Base-by-base conservation (phyloP, 768 basidiomycete genomes). In the Xerocomellus dryophilus region DNA sequence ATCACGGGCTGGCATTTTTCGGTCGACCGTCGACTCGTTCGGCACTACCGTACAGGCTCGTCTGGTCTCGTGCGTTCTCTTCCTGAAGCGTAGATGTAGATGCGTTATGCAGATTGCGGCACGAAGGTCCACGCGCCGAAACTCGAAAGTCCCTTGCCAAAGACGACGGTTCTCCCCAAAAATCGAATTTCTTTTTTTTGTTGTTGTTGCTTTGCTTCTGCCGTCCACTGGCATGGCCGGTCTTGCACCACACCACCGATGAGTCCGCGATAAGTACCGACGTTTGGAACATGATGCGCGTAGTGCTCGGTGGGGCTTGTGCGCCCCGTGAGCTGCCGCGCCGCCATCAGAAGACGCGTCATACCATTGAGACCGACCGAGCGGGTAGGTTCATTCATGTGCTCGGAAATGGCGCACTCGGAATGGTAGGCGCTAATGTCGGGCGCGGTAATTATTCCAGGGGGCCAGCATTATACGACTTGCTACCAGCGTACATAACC, bases 371-470 rank as follows among this genome's bases (percentile, higher is more conserved):
- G 12, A 7, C 35, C 25, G 31, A 56, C 32, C 18, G 8, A 41
- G 32, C 17, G 44, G 39, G 18, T 49, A 10, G 7, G 14, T 51
- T 47, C 44, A 10, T 42, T 15, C 32, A 25, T 25, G 23, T 25
- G 23, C 34, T 10, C 29, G 45, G 46, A 36, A 38, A 57, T 38
- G 31, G 41, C 7, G 2, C 55, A 1, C 53, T 39, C 36, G 25
- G 45, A 44, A 58, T 29, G 56, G 27, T 15, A 43, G 17, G n/a
- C 25, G 23, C n/a, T 10, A 10, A 39, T 34, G 56, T 27, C 35
- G 15, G 11, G 3, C 18, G 31, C 47, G 56, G 56, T 44, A 36
- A 57, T 57, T 58, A 53, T 53, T 53, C n/a, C 21, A 32, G 27
- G 25, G n/a, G 14, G 32, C 41, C 25, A 11, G n/a, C 29, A 27